phyloP scores from a whole-genome alignment of 2,329 filamentous ascomycete species.

The Fusarium praegraminearum region DNA sequence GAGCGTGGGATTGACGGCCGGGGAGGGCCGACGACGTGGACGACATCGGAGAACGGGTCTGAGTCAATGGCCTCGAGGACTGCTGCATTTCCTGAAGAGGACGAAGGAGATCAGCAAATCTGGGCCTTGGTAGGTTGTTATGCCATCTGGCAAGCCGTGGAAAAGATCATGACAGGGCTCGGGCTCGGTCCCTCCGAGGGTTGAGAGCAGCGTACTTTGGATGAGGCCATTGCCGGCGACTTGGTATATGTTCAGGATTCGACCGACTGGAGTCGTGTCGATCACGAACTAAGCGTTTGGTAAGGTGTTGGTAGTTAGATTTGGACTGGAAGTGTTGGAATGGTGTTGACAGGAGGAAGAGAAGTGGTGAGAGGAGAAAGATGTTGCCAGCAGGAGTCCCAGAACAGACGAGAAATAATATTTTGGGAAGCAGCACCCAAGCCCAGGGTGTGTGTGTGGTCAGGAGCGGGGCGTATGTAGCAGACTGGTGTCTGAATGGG shows the following conservation, averaged over 20 bases:
- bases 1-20: conserved; percentile 72
- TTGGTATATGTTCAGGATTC: conserved; percentile 52
- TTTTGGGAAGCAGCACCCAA: conserved; percentile 53
- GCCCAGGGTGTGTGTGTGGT: conserved; percentile 48
- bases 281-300: conserved; percentile 47
- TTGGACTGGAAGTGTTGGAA: conserved; percentile 28
- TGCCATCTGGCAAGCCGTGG: conserved; percentile 50
- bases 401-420: conserved; percentile 56
- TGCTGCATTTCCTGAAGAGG: conserved; percentile 70
- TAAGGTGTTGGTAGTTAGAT: conserved; percentile 40
- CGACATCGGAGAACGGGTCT: conserved; percentile 70
- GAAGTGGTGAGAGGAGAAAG: conserved; percentile 45
- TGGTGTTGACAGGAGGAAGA: conserved; percentile 34
- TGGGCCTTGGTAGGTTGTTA: conserved; percentile 49
- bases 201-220: conserved; percentile 63
- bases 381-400: conserved; percentile 43
- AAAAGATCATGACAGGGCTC: conserved; percentile 42
- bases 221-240: conserved; percentile 69
- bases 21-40: conserved; percentile 70
- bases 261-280: conserved; percentile 51
- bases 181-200: conserved; percentile 39
- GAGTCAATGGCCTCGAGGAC: conserved; percentile 74
- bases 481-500: conserved; percentile 36
- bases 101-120: conserved; percentile 52
- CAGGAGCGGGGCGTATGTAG: conserved; percentile 46